A percentile compares a stretch with the other conserved stretches of the same genome.
These are phyloP conservation scores for Medicago arabica DNA, from an alignment of 306 rosid species.

Conservation along the genomic window DNA sequence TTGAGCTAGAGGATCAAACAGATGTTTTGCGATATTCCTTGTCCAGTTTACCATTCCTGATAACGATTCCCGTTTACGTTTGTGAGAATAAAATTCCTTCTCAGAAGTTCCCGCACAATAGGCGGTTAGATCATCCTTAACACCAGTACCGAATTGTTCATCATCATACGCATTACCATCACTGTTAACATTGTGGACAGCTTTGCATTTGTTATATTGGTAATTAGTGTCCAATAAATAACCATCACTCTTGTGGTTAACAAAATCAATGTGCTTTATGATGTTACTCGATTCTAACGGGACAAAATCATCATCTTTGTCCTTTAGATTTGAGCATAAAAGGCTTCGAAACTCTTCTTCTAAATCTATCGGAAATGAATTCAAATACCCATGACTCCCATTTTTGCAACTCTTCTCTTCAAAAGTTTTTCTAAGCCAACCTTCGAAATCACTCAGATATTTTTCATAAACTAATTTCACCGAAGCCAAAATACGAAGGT, in stretches of 20 bases:
- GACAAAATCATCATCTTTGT: constrained; percentile 42
- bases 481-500: constrained; percentile 46
- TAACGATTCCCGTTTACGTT: constrained; percentile 70
- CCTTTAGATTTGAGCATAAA: constrained; percentile 45
- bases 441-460: constrained; percentile 71
- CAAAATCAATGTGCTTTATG: constrained; percentile 41
- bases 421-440: constrained; percentile 58
- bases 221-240: constrained; percentile 37
- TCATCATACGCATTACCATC: constrained; percentile 33
- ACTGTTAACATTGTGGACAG: constrained; percentile 18
- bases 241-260: constrained; percentile 38
- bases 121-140: constrained; percentile 30
- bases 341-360: constrained; percentile 59
- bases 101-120: constrained; percentile 40
- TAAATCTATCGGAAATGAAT: constrained; percentile 53
- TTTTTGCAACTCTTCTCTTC: constrained; percentile 49
- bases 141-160: constrained; percentile 18
- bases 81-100: constrained; percentile 44
- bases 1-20: constrained; percentile 54
- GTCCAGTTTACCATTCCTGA: constrained; percentile 79
- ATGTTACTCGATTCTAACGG: constrained; percentile 45
- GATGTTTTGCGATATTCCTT: constrained; percentile 56
- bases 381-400: constrained; percentile 42
- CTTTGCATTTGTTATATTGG: constrained; percentile 35
- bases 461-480: constrained; percentile 66